Base-by-base conservation (phyloP, 495 filamentous ascomycete species). In the Neurospora sp. region DNA sequence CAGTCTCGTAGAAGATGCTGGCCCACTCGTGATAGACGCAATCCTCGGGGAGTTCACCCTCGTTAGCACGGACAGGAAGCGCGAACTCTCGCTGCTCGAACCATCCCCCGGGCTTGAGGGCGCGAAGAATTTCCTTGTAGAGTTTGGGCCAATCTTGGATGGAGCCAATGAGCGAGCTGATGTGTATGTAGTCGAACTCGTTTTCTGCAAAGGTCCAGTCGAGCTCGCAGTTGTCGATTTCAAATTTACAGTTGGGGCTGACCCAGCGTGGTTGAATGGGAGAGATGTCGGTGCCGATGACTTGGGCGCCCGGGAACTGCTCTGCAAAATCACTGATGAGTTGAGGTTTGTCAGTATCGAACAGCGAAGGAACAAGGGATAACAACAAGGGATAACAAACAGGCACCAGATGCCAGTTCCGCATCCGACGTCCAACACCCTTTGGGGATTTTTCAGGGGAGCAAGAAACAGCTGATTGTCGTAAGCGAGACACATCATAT, bases 361-460 rank as follows among this genome's bases (percentile, higher is more conserved):
- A 27, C n/a, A 38, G 46, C 20, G 46, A 53, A 27, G 46, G 20
- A 5, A 27, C 10, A 11, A 5, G 9, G 4, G 20, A 53, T n/a
- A 16, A 37, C 20, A 37, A 35, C 22, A 22, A 53, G 46, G 20
- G 0, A 53, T 53, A 53, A 53, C 46, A 27, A 12, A 53, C 46
- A 53, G 46, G 46, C 87, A 84, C 88, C 89, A 91, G 73, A 90
- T 90, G 14, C 10, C 89, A 87, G 88, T 90, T 8, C 89, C 88
- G 5, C 87, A 89, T 44, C 89, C 88, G 40, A 90, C 82, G 76
- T 90, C 89, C 27, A 91, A 83, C 31, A 90, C 86, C 53, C 78
- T 78, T 70, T 84, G 76, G 5, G 87, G 85, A 22, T 85, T 76
- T 39, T 77, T 59, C 4, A 89, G 76, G 12, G 89, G 88, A 0